Percentiles rank a stretch among this genome's conserved stretches.
Evolutionary conservation across 805 yeast genomes (phyloP).

Genomic region (Wickerhamiella sorbophila): DNA sequence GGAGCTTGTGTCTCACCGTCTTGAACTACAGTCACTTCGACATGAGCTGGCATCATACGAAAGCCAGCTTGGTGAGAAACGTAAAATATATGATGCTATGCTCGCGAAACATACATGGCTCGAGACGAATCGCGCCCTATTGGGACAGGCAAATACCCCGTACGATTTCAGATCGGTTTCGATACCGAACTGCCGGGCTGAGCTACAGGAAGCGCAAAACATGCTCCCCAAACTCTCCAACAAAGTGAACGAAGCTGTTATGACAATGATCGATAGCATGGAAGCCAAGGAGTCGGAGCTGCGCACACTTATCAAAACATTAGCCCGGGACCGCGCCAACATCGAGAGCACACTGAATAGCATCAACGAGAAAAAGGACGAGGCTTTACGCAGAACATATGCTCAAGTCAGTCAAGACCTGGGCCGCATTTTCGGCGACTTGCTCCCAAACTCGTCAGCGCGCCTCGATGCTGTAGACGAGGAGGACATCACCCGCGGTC

Average conservation of each 20-base stretch:
- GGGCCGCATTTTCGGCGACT: slow-evolving; percentile 77
- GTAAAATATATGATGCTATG: slow-evolving; percentile 31
- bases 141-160: slow-evolving; percentile 24
- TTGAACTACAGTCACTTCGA: slow-evolving; percentile 18
- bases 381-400: slow-evolving; percentile 63
- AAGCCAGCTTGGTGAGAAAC: slow-evolving; percentile 9
- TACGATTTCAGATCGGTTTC: slow-evolving; percentile 30
- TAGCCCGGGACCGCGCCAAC: slow-evolving; percentile 1
- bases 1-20: slow-evolving; percentile 18
- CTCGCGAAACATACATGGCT: slow-evolving; percentile 58
- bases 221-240: slow-evolving; percentile 57
- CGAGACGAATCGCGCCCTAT: slow-evolving; percentile 17
- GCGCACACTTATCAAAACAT: neutral
- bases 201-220: slow-evolving; percentile 41
- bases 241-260: slow-evolving; percentile 33
- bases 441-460: slow-evolving; percentile 81
- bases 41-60: slow-evolving; percentile 21
- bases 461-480: slow-evolving; percentile 70
- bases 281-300: slow-evolving; percentile 14
- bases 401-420: slow-evolving; percentile 82
- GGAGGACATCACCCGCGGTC: slow-evolving; percentile 76
- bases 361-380: slow-evolving; percentile 60
- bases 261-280: slow-evolving; percentile 12
- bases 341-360: slow-evolving; percentile 7
- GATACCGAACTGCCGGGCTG: slow-evolving; percentile 45